Conservation (phyloP, 2,329 filamentous ascomycete species). For the Claviceps sp. region DNA sequence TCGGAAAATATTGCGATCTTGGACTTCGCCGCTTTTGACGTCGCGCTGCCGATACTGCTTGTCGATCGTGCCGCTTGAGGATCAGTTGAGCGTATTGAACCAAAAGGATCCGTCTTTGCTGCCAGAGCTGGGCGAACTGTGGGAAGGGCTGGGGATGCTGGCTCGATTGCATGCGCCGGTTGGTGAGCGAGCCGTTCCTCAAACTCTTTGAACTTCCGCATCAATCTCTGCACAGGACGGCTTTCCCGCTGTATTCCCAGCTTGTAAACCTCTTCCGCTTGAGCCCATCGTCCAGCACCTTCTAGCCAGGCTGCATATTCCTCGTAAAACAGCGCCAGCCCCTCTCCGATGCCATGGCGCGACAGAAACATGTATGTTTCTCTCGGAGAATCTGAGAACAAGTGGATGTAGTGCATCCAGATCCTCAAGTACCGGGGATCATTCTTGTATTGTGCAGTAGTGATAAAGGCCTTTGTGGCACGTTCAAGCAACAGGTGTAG, state of each 20-base stretch:
- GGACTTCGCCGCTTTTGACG: constrained; percentile 54
- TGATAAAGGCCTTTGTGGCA: constrained; percentile 79
- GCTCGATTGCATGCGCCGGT: constrained; percentile 48
- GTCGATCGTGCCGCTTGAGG: constrained; percentile 50
- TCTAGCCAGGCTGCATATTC: constrained; percentile 94
- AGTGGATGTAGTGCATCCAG: constrained; percentile 86
- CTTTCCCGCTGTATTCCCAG: constrained; percentile 83
- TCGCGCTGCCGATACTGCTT: constrained; percentile 31
- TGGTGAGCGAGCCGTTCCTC: constrained; percentile 60
- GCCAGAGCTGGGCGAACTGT: constrained; percentile 71
- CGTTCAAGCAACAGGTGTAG: constrained; percentile 80
- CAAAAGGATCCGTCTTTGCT: constrained; percentile 76
- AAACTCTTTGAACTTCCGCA: constrained; percentile 89
- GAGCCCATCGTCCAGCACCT: constrained; percentile 65
- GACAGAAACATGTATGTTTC: constrained; percentile 88
- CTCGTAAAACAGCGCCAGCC: constrained; percentile 85
- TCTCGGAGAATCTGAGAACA: constrained; percentile 86
- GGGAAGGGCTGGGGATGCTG: constrained; percentile 77
- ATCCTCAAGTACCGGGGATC: constrained; percentile 86
- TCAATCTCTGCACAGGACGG: constrained; percentile 62
- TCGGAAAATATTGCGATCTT: constrained; percentile 93
- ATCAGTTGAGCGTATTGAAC: constrained; percentile 39
- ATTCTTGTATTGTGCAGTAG: constrained; percentile 81
- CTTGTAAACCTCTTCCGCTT: constrained; percentile 89
- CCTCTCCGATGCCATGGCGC: constrained; percentile 75